phyloP scores from a whole-genome alignment of 169 alveolate species.

The Plasmodium yoelii region DNA sequence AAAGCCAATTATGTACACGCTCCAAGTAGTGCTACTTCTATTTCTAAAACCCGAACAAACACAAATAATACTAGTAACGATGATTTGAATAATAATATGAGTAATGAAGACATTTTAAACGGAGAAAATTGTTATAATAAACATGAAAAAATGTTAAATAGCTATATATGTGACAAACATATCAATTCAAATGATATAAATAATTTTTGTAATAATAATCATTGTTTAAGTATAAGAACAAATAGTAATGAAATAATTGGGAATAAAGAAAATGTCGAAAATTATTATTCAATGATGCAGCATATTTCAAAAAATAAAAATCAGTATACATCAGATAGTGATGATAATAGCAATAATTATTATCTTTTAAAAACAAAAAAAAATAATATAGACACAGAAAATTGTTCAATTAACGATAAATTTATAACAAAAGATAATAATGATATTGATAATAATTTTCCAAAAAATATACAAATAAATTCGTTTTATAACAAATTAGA shows the following conservation, averaged over 20 bases:
- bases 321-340: neutral
- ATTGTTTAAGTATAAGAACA: neutral
- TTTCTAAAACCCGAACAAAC: too few species aligned
- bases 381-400: constrained; percentile 15
- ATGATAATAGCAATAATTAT: constrained; percentile 11
- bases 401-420: neutral
- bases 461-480: neutral
- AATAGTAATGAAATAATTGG: neutral
- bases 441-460: neutral
- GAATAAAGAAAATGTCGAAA: constrained; percentile 6
- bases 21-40: too few species aligned
- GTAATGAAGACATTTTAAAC: neutral
- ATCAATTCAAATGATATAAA: neutral
- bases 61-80: too few species aligned
- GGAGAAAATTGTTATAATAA: too few species aligned
- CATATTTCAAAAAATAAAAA: constrained; percentile 1
- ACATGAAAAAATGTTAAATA: too few species aligned
- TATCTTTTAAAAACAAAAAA: neutral
- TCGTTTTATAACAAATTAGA: constrained; percentile 11
- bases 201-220: neutral
- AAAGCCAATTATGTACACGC: neutral
- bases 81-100: neutral
- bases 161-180: neutral
- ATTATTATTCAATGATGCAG: constrained; percentile 20
- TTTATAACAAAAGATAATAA: neutral